Evolutionary conservation across 257 asterid genomes (phyloP).

Genomic region (Catharanthus roseus): DNA sequence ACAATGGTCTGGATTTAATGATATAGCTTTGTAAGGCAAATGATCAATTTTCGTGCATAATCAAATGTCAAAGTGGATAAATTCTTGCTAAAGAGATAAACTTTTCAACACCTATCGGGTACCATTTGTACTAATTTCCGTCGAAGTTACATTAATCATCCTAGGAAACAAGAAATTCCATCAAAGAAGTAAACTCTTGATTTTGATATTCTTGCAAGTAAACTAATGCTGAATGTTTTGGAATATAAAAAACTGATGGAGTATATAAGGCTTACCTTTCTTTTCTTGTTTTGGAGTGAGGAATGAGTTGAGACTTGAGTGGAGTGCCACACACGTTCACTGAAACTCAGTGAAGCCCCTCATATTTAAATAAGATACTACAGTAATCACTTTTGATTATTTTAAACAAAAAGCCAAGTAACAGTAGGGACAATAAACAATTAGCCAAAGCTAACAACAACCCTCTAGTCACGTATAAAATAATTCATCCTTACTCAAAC

Average conservation of each 20-base stretch:
- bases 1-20: neutral
- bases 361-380: slow-evolving; percentile 10
- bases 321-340: slow-evolving; percentile 2
- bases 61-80: slow-evolving; percentile 1
- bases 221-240: slow-evolving; percentile 4
- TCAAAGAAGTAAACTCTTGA: too few species aligned
- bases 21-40: neutral
- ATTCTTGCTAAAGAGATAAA: neutral
- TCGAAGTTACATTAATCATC: slow-evolving; percentile 6
- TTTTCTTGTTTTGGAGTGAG: slow-evolving; percentile 12
- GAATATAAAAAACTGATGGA: slow-evolving; percentile 12
- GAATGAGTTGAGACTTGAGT: slow-evolving; percentile 5
- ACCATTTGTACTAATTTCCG: neutral
- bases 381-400: neutral
- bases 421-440: neutral
- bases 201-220: slow-evolving; percentile 4
- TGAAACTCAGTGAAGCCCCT: slow-evolving; percentile 16
- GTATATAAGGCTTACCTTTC: slow-evolving; percentile 6
- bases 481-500: neutral
- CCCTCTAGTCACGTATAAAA: slow-evolving; percentile 14
- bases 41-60: neutral
- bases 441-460: slow-evolving; percentile 12
- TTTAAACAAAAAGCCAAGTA: slow-evolving; percentile 11
- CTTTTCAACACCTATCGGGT: slow-evolving; percentile 3
- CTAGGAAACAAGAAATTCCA: neutral